These are phyloP conservation scores for Penicillium angulare DNA, from an alignment of 495 filamentous ascomycete species.

Conservation along the genomic window DNA sequence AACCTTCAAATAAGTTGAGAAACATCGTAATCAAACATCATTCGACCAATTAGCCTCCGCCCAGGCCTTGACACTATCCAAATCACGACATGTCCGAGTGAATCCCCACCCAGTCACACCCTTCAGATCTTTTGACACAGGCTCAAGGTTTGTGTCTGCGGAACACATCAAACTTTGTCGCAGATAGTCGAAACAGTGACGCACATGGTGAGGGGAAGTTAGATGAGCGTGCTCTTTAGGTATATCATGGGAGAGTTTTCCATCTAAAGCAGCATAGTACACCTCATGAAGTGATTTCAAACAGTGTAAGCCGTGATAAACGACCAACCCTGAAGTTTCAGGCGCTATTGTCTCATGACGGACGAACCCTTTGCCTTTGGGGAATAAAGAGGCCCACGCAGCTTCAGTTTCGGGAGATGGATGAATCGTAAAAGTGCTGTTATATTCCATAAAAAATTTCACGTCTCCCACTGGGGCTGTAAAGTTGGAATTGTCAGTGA, in stretches of 20 bases:
- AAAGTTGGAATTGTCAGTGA: too few species aligned
- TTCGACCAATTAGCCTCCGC: background rate
- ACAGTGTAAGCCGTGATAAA: background rate
- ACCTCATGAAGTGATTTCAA: background rate
- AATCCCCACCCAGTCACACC: background rate
- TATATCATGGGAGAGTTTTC: background rate
- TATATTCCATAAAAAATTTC: background rate
- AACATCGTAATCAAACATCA: background rate
- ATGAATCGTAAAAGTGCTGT: background rate
- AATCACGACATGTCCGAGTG: background rate
- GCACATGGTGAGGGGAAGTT: too few species aligned
- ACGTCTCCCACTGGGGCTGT: background rate
- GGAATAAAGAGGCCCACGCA: background rate
- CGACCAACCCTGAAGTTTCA: background rate
- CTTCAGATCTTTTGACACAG: background rate
- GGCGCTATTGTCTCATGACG: background rate
- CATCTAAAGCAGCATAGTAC: background rate
- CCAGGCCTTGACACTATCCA: background rate
- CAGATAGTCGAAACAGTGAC: constrained; percentile 1
- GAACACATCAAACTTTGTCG: background rate
- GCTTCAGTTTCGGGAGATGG: background rate
- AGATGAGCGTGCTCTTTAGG: background rate
- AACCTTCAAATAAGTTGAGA: background rate
- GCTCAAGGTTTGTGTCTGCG: background rate
- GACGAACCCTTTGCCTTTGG: background rate